A percentile compares a stretch with the other conserved stretches of the same genome.
These are phyloP conservation scores for Lactifluus hygrophoroides DNA, from an alignment of 768 basidiomycete species.

Conservation along the genomic window DNA sequence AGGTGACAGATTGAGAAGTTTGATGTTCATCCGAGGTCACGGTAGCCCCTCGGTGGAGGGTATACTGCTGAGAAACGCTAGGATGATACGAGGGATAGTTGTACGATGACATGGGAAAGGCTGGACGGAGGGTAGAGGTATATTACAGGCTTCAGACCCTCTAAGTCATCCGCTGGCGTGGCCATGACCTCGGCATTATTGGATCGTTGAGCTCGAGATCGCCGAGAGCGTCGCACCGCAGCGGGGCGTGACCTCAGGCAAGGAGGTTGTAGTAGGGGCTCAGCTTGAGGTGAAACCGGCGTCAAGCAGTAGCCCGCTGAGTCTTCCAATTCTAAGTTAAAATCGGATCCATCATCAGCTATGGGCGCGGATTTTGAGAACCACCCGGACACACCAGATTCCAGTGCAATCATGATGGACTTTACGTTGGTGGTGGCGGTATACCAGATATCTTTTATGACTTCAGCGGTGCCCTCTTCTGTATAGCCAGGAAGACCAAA, in stretches of 20 bases:
- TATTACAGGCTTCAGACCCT: constrained; percentile 6
- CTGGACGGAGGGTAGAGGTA: background rate
- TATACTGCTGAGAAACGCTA: constrained; percentile 6
- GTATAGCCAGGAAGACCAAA: background rate
- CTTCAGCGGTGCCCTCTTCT: background rate
- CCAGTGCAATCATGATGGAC: background rate
- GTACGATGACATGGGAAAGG: constrained; percentile 1
- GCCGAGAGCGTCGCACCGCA: too few species aligned
- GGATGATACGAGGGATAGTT: background rate
- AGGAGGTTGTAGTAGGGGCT: too few species aligned
- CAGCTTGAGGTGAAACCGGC: too few species aligned
- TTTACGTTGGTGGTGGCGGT: background rate
- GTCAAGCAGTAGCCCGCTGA: too few species aligned
- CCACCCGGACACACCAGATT: background rate
- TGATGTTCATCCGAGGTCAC: background rate
- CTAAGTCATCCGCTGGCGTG: background rate
- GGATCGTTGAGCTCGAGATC: too few species aligned
- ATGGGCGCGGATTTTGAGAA: background rate
- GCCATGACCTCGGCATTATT: background rate
- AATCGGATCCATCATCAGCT: background rate
- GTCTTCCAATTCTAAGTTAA: background rate
- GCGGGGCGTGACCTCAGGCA: too few species aligned
- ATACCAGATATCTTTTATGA: background rate
- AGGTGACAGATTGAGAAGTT: background rate
- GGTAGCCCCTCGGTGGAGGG: background rate